Percentiles rank a stretch among this genome's conserved stretches.
Conservation (phyloP, 106 monocot species). For the Hemerocallis citrina region DNA sequence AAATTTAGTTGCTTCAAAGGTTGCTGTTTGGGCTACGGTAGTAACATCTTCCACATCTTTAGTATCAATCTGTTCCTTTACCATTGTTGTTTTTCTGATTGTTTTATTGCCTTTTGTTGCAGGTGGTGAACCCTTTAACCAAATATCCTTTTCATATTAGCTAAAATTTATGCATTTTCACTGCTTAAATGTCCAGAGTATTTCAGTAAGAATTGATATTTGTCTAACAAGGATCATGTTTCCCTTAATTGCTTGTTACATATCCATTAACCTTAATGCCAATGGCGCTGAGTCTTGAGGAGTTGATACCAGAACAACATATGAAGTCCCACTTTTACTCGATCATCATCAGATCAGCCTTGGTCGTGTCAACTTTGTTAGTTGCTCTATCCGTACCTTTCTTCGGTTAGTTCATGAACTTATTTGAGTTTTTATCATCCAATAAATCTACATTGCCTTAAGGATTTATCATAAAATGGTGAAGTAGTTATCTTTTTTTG, state of each 20-base stretch:
- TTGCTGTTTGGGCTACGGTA: slow-evolving; percentile 96
- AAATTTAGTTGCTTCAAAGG: slow-evolving; percentile 50
- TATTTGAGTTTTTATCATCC: too few relatives aligned
- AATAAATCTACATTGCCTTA: background rate
- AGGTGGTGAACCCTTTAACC: slow-evolving; percentile 94
- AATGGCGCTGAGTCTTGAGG: slow-evolving; percentile 91
- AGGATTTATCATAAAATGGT: too few relatives aligned
- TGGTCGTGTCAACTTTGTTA: slow-evolving; percentile 57
- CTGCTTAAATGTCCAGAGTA: background rate
- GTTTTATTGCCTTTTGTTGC: slow-evolving; percentile 24
- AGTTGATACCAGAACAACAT: slow-evolving; percentile 60
- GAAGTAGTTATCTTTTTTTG: too few relatives aligned
- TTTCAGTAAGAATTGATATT: slow-evolving; percentile 9
- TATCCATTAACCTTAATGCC: slow-evolving; percentile 82
- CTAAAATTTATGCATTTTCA: background rate
- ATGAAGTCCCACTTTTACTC: slow-evolving; percentile 50
- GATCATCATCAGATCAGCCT: slow-evolving; percentile 53
- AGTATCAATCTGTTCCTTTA: background rate
- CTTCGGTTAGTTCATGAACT: slow-evolving; percentile 53
- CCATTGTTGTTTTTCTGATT: background rate
- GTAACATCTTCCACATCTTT: background rate
- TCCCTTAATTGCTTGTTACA: slow-evolving; percentile 50
- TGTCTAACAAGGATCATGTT: background rate
- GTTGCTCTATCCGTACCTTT: slow-evolving; percentile 83
- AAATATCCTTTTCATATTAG: slow-evolving; percentile 70